Base-by-base conservation (phyloP, 345 rosid species). In the Gossypium sturtianum region DNA sequence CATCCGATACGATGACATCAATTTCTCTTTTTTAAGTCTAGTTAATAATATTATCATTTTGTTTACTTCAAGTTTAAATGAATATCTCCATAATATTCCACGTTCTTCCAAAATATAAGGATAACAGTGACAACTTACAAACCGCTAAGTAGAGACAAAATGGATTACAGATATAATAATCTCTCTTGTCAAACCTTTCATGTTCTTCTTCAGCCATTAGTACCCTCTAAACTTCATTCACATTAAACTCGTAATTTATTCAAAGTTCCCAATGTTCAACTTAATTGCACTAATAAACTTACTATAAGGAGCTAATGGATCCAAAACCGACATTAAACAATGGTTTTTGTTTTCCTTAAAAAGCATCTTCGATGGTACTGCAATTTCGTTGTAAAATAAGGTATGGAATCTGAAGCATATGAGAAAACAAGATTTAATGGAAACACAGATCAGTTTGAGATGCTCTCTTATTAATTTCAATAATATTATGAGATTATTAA, bases 1-100 rank as follows among this genome's bases (percentile, higher is more conserved):
- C 7, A 0, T 0, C 7, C 2, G 0, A 4, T 1, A 34, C 41
- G 7, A 34, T 34, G 7, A 34, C 5, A 34, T 34, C 7, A 5
- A 6, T 34, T 34, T 34, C 41, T 0, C 6, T 29, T 29, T 29
- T 4, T 34, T 34, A 34, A 34, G 7, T 4, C 41, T 5, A 34
- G 41, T 34, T 34, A 34, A 34, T 5, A 34, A 34, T 34, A 34
- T 34, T 34, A 34, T 34, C 41, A 34, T 34, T 1, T 34, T 34
- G 41, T 34, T 34, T 34, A 34, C 41, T 34, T 34, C 7, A 34
- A 34, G 7, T 34, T 13, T 3, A 13, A 13, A 51, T 51, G n/a
- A 51, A 51, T 51, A 51, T 51, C 56, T 17, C n/a, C n/a, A 15
- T 51, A 1, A 5, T 34, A 5, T 51, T 51, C 56, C 56, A 51